Evolutionary conservation across 257 asterid species (phyloP).

Genomic region (Solanum commersonii): DNA sequence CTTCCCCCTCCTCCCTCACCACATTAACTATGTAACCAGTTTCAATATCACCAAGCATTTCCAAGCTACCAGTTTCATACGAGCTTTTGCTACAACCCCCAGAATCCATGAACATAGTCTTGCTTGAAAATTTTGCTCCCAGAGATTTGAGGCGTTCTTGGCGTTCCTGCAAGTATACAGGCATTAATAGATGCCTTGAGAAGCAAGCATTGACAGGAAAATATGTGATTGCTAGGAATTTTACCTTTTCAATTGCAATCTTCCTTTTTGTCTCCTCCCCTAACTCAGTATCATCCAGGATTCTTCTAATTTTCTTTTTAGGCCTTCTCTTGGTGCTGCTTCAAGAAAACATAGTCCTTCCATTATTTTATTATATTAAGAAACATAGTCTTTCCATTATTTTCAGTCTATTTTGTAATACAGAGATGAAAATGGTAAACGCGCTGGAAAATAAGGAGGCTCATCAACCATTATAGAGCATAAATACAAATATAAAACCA

Average conservation of each 20-base stretch:
- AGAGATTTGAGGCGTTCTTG: constrained; percentile 96
- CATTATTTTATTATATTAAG: not conserved
- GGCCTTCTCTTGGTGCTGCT: constrained; percentile 60
- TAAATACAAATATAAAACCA: not conserved
- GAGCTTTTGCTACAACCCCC: constrained; percentile 31
- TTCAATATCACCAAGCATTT: constrained; percentile 66
- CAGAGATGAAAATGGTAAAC: not conserved
- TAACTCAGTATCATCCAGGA: constrained; percentile 88
- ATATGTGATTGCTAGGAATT: not conserved
- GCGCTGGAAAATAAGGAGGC: not conserved
- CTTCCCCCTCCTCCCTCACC: constrained; percentile 96
- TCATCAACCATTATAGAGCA: not conserved
- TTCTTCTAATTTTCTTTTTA: constrained; percentile 87
- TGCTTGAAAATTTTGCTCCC: constrained; percentile 68
- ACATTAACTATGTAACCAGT: constrained; percentile 83
- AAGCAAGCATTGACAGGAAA: not conserved
- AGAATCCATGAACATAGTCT: constrained; percentile 43
- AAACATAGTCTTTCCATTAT: not conserved
- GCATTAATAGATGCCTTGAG: not conserved
- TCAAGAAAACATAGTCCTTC: not conserved
- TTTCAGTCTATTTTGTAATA: not conserved
- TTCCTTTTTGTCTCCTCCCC: constrained; percentile 96
- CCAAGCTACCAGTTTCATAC: constrained; percentile 47
- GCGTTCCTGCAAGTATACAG: constrained; percentile 56
- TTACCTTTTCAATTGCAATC: constrained; percentile 94